Evolutionary conservation across 1,139 yeast species (phyloP), one percentile per base, ranked within the genome.

Genomic region (Nakaseomyces uthaithaninus): DNA sequence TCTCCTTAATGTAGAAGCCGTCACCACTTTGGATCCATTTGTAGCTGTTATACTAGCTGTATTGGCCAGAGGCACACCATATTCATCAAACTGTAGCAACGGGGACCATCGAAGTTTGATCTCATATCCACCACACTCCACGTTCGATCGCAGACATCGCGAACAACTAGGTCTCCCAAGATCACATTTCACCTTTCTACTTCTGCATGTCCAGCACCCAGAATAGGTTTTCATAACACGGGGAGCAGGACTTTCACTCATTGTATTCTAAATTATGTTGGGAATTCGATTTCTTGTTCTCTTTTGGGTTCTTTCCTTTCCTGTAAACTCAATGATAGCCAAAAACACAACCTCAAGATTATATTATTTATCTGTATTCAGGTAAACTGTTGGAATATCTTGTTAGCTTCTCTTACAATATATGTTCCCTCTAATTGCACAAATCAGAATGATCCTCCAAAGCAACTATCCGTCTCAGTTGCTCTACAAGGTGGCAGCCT

Each of bases 121-220:
- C 45, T 77, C 85, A 54, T 85, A 86, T 0, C 95, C 95, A 24
- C 82, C 86, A 55, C 95, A 86, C 4, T 68, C 65, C 18, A 81
- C 56, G 1, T 80, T 77, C 2, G 77, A 68, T 49, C 69, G 71
- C 42, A 62, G 65, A 50, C 84, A 77, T 39, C 76, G 63, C 25
- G 55, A 50, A 55, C 84, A 77, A 5, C 60, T 51, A 0, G 84
- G 84, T 44, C 66, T 66, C 12, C 66, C 63, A 39, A 73, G 58
- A 53, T 77, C 82, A 55, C 84, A 77, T 43, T 74, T 75, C 44
- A 77, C 73, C 53, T 77, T 75, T 15, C 83, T 57, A 14, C 72
- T 59, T 23, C 83, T 63, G 47, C 84, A 77, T 1, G 83, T 77
- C 65, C 77, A 76, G 54, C 84, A 77, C 2, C 83, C 84, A 1